phyloP scores from a whole-genome alignment of 73 alveolate species.

The Paraurostyla sp. region DNA sequence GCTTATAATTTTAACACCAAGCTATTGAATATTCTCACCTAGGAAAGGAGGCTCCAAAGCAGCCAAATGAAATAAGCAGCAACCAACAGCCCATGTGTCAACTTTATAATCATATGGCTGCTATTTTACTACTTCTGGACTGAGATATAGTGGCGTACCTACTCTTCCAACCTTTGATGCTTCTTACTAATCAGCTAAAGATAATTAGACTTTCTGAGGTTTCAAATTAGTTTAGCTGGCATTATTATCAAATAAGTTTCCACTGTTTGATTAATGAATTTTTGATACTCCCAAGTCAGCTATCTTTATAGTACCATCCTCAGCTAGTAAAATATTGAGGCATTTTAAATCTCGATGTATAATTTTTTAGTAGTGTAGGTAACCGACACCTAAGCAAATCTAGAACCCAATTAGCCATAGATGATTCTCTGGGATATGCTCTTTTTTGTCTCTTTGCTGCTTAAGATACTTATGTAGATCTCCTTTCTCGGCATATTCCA shows the following conservation, averaged over 20 bases:
- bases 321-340: constrained; percentile 89
- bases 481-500: constrained; percentile 94
- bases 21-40: constrained; percentile 81
- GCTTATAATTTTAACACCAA: constrained; percentile 82
- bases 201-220: too few species aligned
- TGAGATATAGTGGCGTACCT: constrained; percentile 92
- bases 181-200: constrained; percentile 55
- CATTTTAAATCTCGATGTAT: constrained; percentile 96
- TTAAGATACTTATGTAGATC: constrained; percentile 81
- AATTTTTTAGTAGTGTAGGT: constrained; percentile 88
- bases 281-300: constrained; percentile 90
- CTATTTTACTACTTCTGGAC: constrained; percentile 94
- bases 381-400: constrained; percentile 92
- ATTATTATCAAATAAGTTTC: constrained; percentile 4
- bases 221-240: constrained; percentile 21
- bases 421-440: constrained; percentile 80
- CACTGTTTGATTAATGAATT: constrained; percentile 44
- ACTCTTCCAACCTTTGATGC: constrained; percentile 78
- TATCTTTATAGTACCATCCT: constrained; percentile 82
- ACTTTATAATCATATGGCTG: constrained; percentile 89
- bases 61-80: constrained; percentile 87
- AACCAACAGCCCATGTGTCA: constrained; percentile 95
- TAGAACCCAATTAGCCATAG: constrained; percentile 91
- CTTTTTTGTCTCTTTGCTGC: constrained; percentile 74
- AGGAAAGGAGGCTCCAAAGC: constrained; percentile 90